These are phyloP conservation scores for Trametes cingulata DNA, from an alignment of 768 basidiomycete genomes.

Conservation along the genomic window DNA sequence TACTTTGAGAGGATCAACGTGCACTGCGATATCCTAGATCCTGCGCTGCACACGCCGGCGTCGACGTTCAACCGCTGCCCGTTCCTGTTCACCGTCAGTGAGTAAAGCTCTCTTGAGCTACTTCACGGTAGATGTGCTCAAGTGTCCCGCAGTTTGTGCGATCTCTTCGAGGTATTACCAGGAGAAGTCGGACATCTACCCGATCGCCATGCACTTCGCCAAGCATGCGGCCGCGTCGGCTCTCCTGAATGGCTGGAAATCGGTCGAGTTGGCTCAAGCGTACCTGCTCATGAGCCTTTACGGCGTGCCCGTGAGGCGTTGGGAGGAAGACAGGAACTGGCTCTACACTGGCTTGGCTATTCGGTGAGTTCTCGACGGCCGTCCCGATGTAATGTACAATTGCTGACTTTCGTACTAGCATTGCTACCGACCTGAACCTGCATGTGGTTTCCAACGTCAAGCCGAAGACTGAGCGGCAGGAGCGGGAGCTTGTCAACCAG, in stretches of 20 bases:
- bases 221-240: slow-evolving; percentile 81
- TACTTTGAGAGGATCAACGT: slow-evolving; percentile 73
- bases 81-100: slow-evolving; percentile 86
- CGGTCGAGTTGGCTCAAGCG: slow-evolving; percentile 87
- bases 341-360: slow-evolving; percentile 86
- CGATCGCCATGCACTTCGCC: slow-evolving; percentile 87
- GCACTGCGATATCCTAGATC: slow-evolving; percentile 74
- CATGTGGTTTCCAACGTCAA: slow-evolving; percentile 76
- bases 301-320: slow-evolving; percentile 74
- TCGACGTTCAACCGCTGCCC: slow-evolving; percentile 82
- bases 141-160: slow-evolving; percentile 65
- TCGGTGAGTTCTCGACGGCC: too few species aligned
- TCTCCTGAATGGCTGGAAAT: slow-evolving; percentile 54
- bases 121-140: neutral
- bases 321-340: slow-evolving; percentile 93
- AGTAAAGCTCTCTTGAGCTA: slow-evolving; percentile 32
- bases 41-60: slow-evolving; percentile 76
- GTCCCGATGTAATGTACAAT: too few species aligned
- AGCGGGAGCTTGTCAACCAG: slow-evolving; percentile 82
- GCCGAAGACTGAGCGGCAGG: slow-evolving; percentile 72
- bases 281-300: slow-evolving; percentile 88
- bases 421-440: slow-evolving; percentile 88
- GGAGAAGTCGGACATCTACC: slow-evolving; percentile 82
- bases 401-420: slow-evolving; percentile 43
- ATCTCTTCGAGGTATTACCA: slow-evolving; percentile 83